Conservation (phyloP, 306 rosid species). For the Fragaria nilgerrensis region DNA sequence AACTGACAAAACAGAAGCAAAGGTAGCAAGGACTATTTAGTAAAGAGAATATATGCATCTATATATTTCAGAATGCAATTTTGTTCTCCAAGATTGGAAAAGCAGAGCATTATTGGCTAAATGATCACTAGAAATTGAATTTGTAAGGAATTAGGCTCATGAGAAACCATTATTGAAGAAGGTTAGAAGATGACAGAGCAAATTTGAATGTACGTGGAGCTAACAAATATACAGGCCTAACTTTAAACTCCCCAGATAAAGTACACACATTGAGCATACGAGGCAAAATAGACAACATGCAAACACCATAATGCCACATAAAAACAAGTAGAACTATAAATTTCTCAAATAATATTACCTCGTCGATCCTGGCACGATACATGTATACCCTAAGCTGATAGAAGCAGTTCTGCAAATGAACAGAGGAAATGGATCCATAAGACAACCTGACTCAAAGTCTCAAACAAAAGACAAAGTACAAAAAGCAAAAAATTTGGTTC, state of each 20-base stretch:
- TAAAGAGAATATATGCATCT: too few relatives aligned
- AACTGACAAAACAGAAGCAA: too few relatives aligned
- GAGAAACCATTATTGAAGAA: too few relatives aligned
- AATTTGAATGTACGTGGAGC: too few relatives aligned
- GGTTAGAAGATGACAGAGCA: too few relatives aligned
- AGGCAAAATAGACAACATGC: neutral
- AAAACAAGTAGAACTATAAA: conserved; percentile 40
- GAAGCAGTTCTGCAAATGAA: conserved; percentile 51
- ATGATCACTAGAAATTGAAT: too few relatives aligned
- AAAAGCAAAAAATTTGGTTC: too few relatives aligned
- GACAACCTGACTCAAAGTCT: neutral
- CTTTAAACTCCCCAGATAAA: neutral
- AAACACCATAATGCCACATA: neutral
- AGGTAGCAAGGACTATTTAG: neutral
- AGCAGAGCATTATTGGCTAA: too few relatives aligned
- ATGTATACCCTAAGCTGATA: conserved; percentile 60
- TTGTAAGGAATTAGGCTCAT: too few relatives aligned
- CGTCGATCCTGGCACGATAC: conserved; percentile 44
- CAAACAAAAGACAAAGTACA: neutral
- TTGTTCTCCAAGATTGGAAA: too few relatives aligned
- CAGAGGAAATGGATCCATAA: conserved; percentile 8
- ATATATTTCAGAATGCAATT: too few relatives aligned
- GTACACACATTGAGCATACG: neutral
- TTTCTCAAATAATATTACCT: conserved; percentile 35
- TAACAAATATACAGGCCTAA: neutral